Base-by-base conservation (phyloP, 169 alveolate genomes). In the Plasmodium relictum region DNA sequence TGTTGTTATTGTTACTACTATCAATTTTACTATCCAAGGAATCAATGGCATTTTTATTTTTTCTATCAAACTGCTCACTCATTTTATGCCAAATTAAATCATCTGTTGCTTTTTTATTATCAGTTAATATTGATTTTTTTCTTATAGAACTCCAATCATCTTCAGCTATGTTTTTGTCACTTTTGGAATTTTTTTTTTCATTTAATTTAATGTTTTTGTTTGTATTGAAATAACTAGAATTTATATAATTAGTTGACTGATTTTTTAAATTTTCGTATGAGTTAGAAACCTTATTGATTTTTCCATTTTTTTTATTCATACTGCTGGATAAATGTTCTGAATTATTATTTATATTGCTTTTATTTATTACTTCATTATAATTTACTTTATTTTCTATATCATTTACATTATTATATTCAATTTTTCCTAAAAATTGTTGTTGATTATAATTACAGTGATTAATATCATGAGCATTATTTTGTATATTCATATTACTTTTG, bases 131-230 rank as follows among this genome's bases (percentile, higher is more conserved):
- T 22, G 44, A 9, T 44, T 78, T 78, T 41, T 69, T 78, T 18
- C 89, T 78, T 24, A 78, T 62, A 39, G 37, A 22, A 56, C 89
- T 78, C 89, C 89, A 78, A 16, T 78, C 89, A 78, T 78, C 89
- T 45, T 78, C 74, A 12, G 4, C 3, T 44, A 78, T 22, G 41
- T 45, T 62, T 54, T 76, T 76, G 0, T 61, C 73, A 76, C 44
- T 65, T 65, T 78, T 78, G 2, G 50, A 59, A 0, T 74, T 66
- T 59, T 73, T 56, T 18, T 78, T 78, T 16, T 78, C 78, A 18
- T 44, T 65, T 26, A 41, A 39, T 56, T 52, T 62, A 5, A 42
- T n/a, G 14, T 41, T 24, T 65, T 56, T 37, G 8, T 56, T 73
- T 9, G 54, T 24, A 78, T 63, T 65, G 48, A 63, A 78, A 54